Evolutionary conservation across 2,329 filamentous ascomycete genomes (phyloP).

Genomic region (Sporothrix brasiliensis): DNA sequence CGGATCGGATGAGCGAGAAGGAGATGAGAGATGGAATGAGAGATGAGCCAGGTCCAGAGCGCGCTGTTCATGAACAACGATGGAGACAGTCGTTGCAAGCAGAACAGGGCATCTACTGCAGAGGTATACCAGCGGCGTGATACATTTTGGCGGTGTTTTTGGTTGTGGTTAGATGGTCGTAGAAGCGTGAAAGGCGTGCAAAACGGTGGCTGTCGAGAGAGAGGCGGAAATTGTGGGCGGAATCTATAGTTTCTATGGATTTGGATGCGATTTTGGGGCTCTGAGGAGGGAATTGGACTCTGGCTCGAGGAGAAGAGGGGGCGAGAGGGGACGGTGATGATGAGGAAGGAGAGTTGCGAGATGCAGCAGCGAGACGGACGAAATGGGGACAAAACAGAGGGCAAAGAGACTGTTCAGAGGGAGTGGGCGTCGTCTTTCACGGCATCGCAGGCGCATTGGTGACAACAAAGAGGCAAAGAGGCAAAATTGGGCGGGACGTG

Average conservation of each 20-base stretch:
- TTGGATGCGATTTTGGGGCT: conserved; percentile 4
- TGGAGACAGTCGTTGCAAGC: conserved; percentile 31
- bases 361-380: not conserved
- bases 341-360: conserved; percentile 22
- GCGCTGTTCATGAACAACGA: not conserved
- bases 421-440: not conserved
- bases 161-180: not conserved
- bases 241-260: not conserved
- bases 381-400: conserved; percentile 21
- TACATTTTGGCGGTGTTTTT: conserved; percentile 39
- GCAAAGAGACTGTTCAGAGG: not conserved
- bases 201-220: not conserved
- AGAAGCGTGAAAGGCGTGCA: not conserved
- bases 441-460: not conserved
- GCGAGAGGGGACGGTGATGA: conserved; percentile 18
- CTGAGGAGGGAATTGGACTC: conserved; percentile 20
- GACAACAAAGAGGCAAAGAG: conserved; percentile 19
- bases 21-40: not conserved
- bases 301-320: conserved; percentile 4
- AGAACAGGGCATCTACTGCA: conserved; percentile 43
- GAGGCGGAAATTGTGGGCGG: not conserved
- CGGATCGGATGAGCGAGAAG: conserved; percentile 3
- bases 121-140: conserved; percentile 11
- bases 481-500: conserved; percentile 7
- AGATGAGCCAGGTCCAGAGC: conserved; percentile 17